A percentile compares a stretch with the other conserved stretches of the same genome.
phyloP scores from a whole-genome alignment of 805 yeast genomes.

The Metschnikowia amazonensis region DNA sequence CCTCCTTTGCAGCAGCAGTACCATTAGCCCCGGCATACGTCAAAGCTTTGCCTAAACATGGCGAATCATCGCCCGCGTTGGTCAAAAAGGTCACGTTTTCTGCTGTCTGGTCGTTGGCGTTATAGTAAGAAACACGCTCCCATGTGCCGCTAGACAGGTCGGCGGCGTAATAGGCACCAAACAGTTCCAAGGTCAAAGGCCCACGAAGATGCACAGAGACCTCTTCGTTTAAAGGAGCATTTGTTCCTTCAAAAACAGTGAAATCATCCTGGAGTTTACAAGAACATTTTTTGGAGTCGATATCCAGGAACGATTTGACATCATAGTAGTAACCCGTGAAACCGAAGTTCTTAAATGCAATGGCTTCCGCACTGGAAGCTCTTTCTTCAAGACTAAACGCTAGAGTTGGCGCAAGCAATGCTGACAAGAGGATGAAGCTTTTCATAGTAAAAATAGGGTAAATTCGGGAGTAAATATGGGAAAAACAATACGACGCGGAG shows the following conservation, averaged over 20 bases:
- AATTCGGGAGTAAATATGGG: background rate
- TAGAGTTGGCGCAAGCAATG: conserved; percentile 4
- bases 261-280: conserved; percentile 40
- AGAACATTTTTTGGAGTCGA: conserved; percentile 43
- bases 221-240: conserved; percentile 65
- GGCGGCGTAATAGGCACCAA: conserved; percentile 55
- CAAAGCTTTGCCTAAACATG: conserved; percentile 67
- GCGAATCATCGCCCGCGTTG: conserved; percentile 54
- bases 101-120: conserved; percentile 44
- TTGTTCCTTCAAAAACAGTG: conserved; percentile 49
- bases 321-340: conserved; percentile 49
- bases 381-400: conserved; percentile 6
- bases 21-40: conserved; percentile 63
- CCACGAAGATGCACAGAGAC: conserved; percentile 78
- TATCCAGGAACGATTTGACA: conserved; percentile 43
- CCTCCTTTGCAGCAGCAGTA: conserved; percentile 36
- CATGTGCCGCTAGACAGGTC: conserved; percentile 43
- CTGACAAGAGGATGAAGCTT: conserved; percentile 1
- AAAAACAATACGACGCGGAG: background rate
- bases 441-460: background rate
- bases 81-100: conserved; percentile 68
- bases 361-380: conserved; percentile 23
- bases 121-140: conserved; percentile 59
- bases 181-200: conserved; percentile 57
- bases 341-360: conserved; percentile 55